A percentile compares a stretch with the other conserved stretches of the same genome.
phyloP scores from a whole-genome alignment of 176 grass and related monocot genomes.

The Zea mays region DNA sequence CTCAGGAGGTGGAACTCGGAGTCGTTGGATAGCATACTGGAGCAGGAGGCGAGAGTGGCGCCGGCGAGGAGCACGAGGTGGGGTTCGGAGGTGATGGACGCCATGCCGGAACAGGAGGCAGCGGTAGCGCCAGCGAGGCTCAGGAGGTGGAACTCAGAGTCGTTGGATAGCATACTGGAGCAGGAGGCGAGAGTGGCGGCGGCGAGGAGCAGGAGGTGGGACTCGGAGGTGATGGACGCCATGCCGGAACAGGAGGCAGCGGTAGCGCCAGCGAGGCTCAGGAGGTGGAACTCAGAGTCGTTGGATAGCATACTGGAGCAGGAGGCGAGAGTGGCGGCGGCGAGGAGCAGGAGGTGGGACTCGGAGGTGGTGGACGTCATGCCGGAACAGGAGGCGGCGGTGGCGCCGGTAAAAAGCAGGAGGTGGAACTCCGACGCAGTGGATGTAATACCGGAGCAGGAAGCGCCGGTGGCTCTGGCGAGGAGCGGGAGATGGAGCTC shows the following conservation, averaged over 20 bases:
- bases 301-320: neutral
- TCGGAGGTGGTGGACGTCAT: constrained; percentile 6
- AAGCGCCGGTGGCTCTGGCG: neutral
- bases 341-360: constrained; percentile 49
- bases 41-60: constrained; percentile 20
- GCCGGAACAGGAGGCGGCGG: constrained; percentile 22
- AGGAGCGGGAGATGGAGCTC: constrained; percentile 51
- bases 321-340: neutral
- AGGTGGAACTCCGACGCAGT: neutral
- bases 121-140: neutral
- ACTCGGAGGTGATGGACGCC: neutral
- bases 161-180: neutral
- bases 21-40: neutral
- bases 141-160: constrained; percentile 12
- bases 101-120: neutral
- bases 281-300: constrained; percentile 2
- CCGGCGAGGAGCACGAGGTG: constrained; percentile 27
- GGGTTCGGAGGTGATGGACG: neutral
- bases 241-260: neutral
- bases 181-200: constrained; percentile 6
- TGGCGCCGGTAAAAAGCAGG: neutral
- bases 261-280: neutral
- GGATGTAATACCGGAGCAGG: neutral
- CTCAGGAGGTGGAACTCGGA: constrained; percentile 53
- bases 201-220: constrained; percentile 23